A percentile compares a stretch with the other conserved stretches of the same genome.
Evolutionary conservation across 768 basidiomycete genomes (phyloP).

Genomic region (Pleurotus sapidus): DNA sequence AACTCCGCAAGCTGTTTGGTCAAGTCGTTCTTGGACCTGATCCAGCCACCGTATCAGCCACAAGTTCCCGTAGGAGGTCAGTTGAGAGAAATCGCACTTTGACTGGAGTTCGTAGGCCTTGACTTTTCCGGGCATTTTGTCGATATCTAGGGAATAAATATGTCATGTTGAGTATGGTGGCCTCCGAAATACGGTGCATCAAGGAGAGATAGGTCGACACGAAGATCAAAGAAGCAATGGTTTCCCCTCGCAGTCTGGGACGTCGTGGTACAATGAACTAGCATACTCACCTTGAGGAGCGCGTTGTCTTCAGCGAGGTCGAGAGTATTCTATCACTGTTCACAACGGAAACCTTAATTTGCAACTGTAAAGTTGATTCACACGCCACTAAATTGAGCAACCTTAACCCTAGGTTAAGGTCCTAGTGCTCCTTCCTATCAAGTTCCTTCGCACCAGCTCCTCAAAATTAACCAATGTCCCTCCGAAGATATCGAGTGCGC

Average conservation of each 20-base stretch:
- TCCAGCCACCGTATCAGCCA: conserved; percentile 9
- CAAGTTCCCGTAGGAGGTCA: background rate
- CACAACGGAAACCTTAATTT: conserved; percentile 4
- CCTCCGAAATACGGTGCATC: background rate
- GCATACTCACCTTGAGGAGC: conserved; percentile 41
- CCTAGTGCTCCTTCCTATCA: background rate
- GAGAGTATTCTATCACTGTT: background rate
- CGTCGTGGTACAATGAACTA: background rate
- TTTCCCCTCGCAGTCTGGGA: background rate
- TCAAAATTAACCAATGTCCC: conserved; percentile 60
- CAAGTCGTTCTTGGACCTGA: conserved; percentile 95
- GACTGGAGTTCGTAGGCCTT: conserved; percentile 96
- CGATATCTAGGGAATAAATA: conserved; percentile 11
- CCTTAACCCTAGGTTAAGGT: background rate
- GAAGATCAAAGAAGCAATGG: too few relatives aligned
- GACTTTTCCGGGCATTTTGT: conserved; percentile 86
- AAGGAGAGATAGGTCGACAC: background rate
- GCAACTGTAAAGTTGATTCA: conserved; percentile 8
- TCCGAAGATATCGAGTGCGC: conserved; percentile 70
- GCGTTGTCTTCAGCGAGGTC: conserved; percentile 34
- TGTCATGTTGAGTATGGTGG: background rate
- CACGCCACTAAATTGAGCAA: background rate
- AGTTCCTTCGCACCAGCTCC: conserved; percentile 42
- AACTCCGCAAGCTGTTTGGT: conserved; percentile 90
- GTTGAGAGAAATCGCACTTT: conserved; percentile 56